These are phyloP conservation scores for Beta corolliflora DNA, from an alignment of 179 eudicot species.

Conservation along the genomic window DNA sequence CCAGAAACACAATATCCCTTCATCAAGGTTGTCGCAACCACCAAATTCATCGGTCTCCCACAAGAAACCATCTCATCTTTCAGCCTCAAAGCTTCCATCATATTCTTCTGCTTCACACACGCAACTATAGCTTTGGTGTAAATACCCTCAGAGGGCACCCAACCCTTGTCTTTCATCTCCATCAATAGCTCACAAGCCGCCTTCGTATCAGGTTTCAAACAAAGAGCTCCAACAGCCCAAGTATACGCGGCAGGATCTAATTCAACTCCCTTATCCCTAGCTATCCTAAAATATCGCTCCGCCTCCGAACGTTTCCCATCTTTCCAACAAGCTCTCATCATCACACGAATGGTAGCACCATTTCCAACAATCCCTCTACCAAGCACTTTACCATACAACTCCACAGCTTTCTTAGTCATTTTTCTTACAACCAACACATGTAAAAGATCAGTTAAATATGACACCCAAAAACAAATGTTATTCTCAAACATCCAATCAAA, in stretches of 20 bases:
- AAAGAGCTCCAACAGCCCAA: constrained; percentile 48
- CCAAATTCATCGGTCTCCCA: constrained; percentile 51
- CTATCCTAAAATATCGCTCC: constrained; percentile 44
- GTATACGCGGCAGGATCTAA: constrained; percentile 45
- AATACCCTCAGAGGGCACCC: constrained; percentile 61
- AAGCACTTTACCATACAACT: constrained; percentile 46
- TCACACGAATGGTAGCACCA: constrained; percentile 41
- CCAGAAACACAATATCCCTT: constrained; percentile 57
- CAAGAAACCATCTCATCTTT: constrained; percentile 61
- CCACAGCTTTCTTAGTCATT: constrained; percentile 44
- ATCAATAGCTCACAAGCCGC: constrained; percentile 51
- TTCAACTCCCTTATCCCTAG: constrained; percentile 50
- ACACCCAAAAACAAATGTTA: constrained; percentile 27
- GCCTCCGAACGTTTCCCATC: constrained; percentile 53
- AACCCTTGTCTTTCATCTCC: constrained; percentile 72
- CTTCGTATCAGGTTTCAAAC: constrained; percentile 39
- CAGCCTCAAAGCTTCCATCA: constrained; percentile 54
- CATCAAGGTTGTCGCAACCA: constrained; percentile 65
- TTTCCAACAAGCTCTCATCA: constrained; percentile 62
- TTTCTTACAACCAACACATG: constrained; percentile 36
- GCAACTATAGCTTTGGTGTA: constrained; percentile 39
- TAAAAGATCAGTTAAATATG: constrained; percentile 38
- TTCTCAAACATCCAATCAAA: constrained; percentile 45
- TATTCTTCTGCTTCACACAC: constrained; percentile 50
- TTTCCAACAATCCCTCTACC: constrained; percentile 43